These are phyloP conservation scores for Angophora floribunda DNA, from an alignment of 345 rosid genomes.

Conservation along the genomic window DNA sequence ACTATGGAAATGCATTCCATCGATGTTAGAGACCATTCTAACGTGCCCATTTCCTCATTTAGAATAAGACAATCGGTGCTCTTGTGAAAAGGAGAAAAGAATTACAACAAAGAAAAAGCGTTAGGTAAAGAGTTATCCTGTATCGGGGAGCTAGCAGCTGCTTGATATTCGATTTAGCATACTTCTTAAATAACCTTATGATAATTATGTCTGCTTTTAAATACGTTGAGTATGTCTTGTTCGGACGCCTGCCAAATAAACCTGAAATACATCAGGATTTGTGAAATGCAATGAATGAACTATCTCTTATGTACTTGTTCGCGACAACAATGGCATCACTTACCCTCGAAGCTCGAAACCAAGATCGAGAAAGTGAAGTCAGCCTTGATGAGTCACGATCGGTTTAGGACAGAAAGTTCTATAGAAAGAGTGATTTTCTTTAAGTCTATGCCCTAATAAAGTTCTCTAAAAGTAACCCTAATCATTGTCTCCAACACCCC, in stretches of 20 bases:
- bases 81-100: not conserved
- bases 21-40: not conserved
- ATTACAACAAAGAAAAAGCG: too few species aligned
- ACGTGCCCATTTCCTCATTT: not conserved
- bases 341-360: not conserved
- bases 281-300: too few species aligned
- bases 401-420: fast-evolving
- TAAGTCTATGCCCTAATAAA: not conserved
- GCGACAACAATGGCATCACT: not conserved
- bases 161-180: too few species aligned
- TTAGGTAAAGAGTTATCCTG: too few species aligned
- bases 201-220: too few species aligned
- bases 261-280: fast-evolving
- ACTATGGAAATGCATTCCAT: not conserved
- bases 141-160: too few species aligned
- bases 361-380: not conserved
- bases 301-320: not conserved
- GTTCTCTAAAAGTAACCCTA: not conserved
- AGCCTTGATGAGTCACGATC: not conserved
- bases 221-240: too few species aligned
- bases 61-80: not conserved
- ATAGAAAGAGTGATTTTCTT: not conserved
- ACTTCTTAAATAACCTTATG: too few species aligned
- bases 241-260: too few species aligned
- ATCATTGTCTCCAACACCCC: not conserved